Percentiles rank a stretch among this genome's conserved stretches.
These are phyloP conservation scores for Apocynum venetum DNA, from an alignment of 257 asterid genomes.

Conservation along the genomic window DNA sequence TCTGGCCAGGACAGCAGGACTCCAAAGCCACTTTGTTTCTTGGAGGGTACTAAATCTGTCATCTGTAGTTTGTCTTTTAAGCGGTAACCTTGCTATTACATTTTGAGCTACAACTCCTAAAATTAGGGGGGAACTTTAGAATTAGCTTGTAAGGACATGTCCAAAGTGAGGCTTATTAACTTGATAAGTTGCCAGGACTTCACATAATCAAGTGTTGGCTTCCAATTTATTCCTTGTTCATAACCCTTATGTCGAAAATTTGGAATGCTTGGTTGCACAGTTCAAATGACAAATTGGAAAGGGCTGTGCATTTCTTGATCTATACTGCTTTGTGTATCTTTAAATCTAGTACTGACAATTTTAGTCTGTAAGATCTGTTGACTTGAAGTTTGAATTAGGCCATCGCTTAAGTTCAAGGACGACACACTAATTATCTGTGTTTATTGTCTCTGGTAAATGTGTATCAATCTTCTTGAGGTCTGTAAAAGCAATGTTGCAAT, in stretches of 20 bases:
- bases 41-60: not conserved
- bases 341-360: not conserved
- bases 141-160: not conserved
- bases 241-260: not conserved
- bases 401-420: not conserved
- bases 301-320: not conserved
- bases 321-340: not conserved
- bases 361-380: not conserved
- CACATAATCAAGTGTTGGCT: not conserved
- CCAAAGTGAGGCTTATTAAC: not conserved
- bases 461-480: not conserved
- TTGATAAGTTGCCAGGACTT: not conserved
- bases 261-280: not conserved
- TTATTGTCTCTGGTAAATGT: not conserved
- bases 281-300: not conserved
- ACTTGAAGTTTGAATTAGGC: not conserved
- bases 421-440: not conserved
- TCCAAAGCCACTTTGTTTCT: not conserved
- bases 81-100: not conserved
- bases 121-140: not conserved
- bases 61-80: not conserved
- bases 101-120: not conserved
- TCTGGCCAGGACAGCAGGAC: not conserved
- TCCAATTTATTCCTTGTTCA: not conserved
- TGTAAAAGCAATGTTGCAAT: not conserved